These are phyloP conservation scores for Amoebophrya sp. DNA, from an alignment of 169 alveolate species.

Conservation along the genomic window DNA sequence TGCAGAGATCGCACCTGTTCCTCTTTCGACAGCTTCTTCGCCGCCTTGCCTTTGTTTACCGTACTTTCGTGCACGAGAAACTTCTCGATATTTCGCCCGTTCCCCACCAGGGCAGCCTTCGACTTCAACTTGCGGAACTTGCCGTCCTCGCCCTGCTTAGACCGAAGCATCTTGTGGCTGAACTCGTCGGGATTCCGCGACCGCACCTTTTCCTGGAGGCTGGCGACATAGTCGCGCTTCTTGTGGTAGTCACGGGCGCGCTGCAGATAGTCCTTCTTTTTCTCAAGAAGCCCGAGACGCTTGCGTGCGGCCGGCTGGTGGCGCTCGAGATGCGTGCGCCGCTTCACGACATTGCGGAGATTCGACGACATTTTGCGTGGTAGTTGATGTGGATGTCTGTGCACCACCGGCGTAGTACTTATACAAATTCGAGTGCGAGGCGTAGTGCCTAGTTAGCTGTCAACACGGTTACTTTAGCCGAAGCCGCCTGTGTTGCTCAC, in stretches of 20 bases:
- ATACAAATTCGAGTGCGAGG: no score
- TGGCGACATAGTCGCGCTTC: not conserved
- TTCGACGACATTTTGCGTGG: no score
- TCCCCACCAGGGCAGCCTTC: not conserved
- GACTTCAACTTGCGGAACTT: not conserved
- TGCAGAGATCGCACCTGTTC: not conserved
- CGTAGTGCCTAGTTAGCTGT: no score
- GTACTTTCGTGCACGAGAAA: not conserved
- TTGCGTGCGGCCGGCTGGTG: not conserved
- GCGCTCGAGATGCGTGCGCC: not conserved
- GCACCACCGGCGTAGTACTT: no score
- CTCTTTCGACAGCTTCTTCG: not conserved
- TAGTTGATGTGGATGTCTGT: no score
- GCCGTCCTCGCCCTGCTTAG: not conserved
- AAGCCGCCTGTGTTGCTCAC: no score
- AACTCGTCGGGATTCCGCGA: not conserved
- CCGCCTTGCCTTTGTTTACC: not conserved
- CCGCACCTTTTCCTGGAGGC: not conserved
- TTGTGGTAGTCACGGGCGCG: not conserved
- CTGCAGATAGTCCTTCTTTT: not conserved
- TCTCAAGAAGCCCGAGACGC: not conserved
- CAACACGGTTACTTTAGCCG: no score
- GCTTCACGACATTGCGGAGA: not conserved
- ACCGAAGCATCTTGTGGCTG: not conserved
- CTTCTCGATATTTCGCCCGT: not conserved